phyloP scores from a whole-genome alignment of 768 basidiomycete genomes.

The Filobasidium wieringae region DNA sequence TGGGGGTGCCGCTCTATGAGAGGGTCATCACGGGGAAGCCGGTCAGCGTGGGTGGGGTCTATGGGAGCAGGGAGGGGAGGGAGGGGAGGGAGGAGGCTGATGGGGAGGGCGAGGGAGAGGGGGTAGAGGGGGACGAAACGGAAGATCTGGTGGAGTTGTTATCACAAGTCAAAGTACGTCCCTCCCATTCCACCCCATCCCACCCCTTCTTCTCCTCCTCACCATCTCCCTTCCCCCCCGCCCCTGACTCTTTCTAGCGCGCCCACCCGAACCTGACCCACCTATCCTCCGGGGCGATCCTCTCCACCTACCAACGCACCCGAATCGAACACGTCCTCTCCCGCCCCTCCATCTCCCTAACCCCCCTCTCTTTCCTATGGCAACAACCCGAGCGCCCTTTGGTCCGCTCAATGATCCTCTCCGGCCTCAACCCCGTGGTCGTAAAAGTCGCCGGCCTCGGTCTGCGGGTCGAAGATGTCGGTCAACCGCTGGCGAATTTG shows the following conservation, averaged over 20 bases:
- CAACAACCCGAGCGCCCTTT: constrained; percentile 79
- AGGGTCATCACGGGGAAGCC: constrained; percentile 69
- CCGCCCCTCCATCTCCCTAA: constrained; percentile 53
- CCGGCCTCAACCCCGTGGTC: constrained; percentile 65
- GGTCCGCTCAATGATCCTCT: constrained; percentile 70
- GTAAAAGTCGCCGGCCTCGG: constrained; percentile 97
- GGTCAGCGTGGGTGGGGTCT: constrained; percentile 69
- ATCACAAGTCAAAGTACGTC: constrained; percentile 58
- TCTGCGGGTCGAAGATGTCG: constrained; percentile 62
- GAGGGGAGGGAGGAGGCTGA: constrained; percentile 21
- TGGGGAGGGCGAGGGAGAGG: not conserved
- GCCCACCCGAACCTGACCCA: constrained; percentile 70
- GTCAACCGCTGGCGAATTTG: constrained; percentile 56
- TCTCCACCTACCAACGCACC: constrained; percentile 93
- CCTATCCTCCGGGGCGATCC: constrained; percentile 88
- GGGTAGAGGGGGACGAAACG: constrained; percentile 77
- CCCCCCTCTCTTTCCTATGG: constrained; percentile 82
- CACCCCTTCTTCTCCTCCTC: not conserved
- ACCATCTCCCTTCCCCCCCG: not conserved
- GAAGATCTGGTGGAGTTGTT: constrained; percentile 78
- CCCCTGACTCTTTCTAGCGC: constrained; percentile 41
- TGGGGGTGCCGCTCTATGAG: constrained; percentile 76
- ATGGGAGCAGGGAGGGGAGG: constrained; percentile 53
- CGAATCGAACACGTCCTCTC: constrained; percentile 94
- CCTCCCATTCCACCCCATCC: not conserved